phyloP scores from a whole-genome alignment of 2,329 filamentous ascomycete species.

The Arthroderma uncinatum region DNA sequence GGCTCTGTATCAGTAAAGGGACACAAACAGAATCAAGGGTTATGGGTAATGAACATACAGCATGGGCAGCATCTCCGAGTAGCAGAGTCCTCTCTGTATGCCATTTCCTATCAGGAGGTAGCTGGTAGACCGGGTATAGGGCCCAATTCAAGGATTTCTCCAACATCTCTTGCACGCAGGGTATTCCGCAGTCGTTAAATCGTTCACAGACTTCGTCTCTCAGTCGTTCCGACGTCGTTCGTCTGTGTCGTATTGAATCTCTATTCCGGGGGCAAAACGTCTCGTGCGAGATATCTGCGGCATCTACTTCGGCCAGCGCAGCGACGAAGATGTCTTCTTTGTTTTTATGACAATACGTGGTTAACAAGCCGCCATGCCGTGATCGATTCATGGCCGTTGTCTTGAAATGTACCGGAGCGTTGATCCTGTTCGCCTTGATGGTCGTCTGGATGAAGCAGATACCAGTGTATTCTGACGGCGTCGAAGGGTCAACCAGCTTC shows the following conservation, averaged over 20 bases:
- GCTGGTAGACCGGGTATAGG: slow-evolving; percentile 37
- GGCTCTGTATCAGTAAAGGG: neutral
- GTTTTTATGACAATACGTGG: slow-evolving; percentile 30
- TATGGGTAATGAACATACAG: slow-evolving; percentile 23
- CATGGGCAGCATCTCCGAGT: slow-evolving; percentile 39
- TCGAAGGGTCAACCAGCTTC: slow-evolving; percentile 27
- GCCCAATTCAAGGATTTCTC: slow-evolving; percentile 29
- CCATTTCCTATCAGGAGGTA: slow-evolving; percentile 32
- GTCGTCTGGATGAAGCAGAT: slow-evolving; percentile 32
- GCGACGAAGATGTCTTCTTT: slow-evolving; percentile 30
- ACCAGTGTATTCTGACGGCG: slow-evolving; percentile 31
- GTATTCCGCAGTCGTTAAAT: slow-evolving; percentile 28
- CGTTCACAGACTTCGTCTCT: slow-evolving; percentile 27
- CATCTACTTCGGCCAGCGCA: slow-evolving; percentile 29
- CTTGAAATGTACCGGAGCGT: slow-evolving; percentile 28
- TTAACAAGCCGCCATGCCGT: slow-evolving; percentile 29
- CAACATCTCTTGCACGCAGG: slow-evolving; percentile 30
- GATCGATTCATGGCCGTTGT: slow-evolving; percentile 32
- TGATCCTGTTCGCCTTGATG: slow-evolving; percentile 19
- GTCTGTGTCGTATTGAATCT: slow-evolving; percentile 22
- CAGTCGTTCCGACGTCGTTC: slow-evolving; percentile 26
- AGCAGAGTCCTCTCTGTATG: slow-evolving; percentile 31
- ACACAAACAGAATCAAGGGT: neutral
- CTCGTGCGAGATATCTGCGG: slow-evolving; percentile 21
- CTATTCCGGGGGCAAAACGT: slow-evolving; percentile 7